Base-by-base conservation (phyloP, 1,139 yeast genomes). In the Sugiyamaella paludigena region DNA sequence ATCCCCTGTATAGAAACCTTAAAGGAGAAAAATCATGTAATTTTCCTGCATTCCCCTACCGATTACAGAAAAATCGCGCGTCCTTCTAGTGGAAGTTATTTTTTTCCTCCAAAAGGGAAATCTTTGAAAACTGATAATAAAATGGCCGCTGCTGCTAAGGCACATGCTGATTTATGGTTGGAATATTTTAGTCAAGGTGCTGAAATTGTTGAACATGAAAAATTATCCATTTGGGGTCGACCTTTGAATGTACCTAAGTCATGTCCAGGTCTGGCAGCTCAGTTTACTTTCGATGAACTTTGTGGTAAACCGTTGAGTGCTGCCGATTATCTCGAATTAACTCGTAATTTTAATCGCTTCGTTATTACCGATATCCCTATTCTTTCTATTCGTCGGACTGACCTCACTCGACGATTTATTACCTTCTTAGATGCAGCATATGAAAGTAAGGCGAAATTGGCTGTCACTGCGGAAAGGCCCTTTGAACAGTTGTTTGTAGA, bases 341-440 rank as follows among this genome's bases (percentile, higher is more conserved):
- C 97, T 3, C 76, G 79, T n/a, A 73, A 81, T 26, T 92, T 83
- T 71, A 80, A 80, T 49, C 79, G 91, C 9, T 85, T 91, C 58
- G 81, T 92, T 11, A 76, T 92, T 37, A 89, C 98, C 0, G 98
- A 91, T 63, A 89, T 92, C 41, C 98, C 98, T 4, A 83, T 83
- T 56, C 71, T 92, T 57, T 82, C 95, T 15, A 76, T 85, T 26
- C 77, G 84, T 54, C 85, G 81, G 41, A 78, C 96, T 57, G 97
- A 92, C 62, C 78, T 84, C 56, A 88, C 91, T 13, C 76, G 98
- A 58, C 73, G 98, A 58, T 91, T 92, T 63, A 92, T 92, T 62
- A 92, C 96, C 0, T 91, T 92, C 60, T 70, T 92, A 48, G 98
- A 92, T 68, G 97, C 98, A 0, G 92, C 92, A 1, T 92, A 92